A percentile compares a stretch with the other conserved stretches of the same genome.
Evolutionary conservation across 2,329 filamentous ascomycete species (phyloP).

Genomic region (Nigrospora oryzae): DNA sequence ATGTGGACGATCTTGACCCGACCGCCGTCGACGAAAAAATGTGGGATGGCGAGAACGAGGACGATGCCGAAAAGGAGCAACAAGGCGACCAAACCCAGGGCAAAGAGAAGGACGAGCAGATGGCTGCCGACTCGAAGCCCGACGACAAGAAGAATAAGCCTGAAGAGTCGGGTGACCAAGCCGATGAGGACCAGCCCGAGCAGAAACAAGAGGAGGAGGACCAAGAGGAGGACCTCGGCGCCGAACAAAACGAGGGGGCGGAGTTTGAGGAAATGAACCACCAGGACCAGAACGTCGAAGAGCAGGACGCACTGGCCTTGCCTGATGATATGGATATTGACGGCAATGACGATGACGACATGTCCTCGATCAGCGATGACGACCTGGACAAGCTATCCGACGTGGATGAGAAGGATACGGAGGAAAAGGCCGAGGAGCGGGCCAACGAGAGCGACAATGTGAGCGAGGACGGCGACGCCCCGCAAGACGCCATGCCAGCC

Average conservation of each 20-base stretch:
- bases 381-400: slow-evolving; percentile 51
- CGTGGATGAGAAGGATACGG: slow-evolving; percentile 31
- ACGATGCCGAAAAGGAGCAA: slow-evolving; percentile 77
- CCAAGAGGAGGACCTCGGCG: slow-evolving; percentile 51
- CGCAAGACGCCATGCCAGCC: slow-evolving; percentile 31
- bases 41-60: slow-evolving; percentile 83
- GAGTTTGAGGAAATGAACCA: slow-evolving; percentile 47
- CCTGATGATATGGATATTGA: slow-evolving; percentile 85
- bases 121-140: slow-evolving; percentile 39
- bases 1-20: slow-evolving; percentile 84
- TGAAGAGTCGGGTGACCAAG: slow-evolving; percentile 25
- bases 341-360: slow-evolving; percentile 51
- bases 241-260: slow-evolving; percentile 49
- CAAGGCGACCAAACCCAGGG: slow-evolving; percentile 65
- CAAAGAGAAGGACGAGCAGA: slow-evolving; percentile 55
- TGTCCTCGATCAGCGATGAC: slow-evolving; percentile 42
- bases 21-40: slow-evolving; percentile 95
- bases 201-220: slow-evolving; percentile 35
- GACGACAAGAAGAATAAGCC: slow-evolving; percentile 50
- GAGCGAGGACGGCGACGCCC: slow-evolving; percentile 33
- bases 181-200: slow-evolving; percentile 13
- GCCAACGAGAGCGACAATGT: slow-evolving; percentile 27
- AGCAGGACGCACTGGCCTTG: slow-evolving; percentile 74
- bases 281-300: slow-evolving; percentile 68
- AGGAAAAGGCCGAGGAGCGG: slow-evolving; percentile 25